phyloP scores from a whole-genome alignment of 2,329 filamentous ascomycete species.

The Endothia cerciana region DNA sequence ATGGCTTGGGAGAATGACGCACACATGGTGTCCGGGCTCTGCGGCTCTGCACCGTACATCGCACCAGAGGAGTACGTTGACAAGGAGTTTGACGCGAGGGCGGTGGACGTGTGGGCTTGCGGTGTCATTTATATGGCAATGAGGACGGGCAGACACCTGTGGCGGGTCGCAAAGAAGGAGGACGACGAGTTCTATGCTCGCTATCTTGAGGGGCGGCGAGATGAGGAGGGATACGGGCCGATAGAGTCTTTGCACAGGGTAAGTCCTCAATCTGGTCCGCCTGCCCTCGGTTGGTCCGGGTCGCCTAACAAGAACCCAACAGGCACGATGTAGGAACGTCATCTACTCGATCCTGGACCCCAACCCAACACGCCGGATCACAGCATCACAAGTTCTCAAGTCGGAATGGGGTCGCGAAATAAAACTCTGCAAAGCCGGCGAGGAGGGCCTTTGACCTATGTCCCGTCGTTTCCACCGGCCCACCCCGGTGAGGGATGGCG shows the following conservation, averaged over 20 bases:
- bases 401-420: conserved; percentile 99
- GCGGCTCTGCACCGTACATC: conserved; percentile 96
- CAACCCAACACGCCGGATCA: conserved; percentile 89
- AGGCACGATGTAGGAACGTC: conserved; percentile 97
- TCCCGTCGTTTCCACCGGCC: conserved; percentile 34
- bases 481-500: conserved; percentile 26
- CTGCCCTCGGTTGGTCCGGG: background rate
- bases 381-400: conserved; percentile 93
- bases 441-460: conserved; percentile 78
- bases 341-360: conserved; percentile 98
- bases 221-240: conserved; percentile 93
- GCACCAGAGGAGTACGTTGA: conserved; percentile 95
- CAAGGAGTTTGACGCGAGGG: conserved; percentile 93
- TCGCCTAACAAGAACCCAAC: conserved; percentile 28
- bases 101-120: conserved; percentile 98
- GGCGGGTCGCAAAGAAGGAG: conserved; percentile 95
- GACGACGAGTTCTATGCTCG: conserved; percentile 97
- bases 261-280: conserved; percentile 44
- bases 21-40: conserved; percentile 96
- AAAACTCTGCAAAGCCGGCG: conserved; percentile 92
- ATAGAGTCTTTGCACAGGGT: conserved; percentile 95
- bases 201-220: conserved; percentile 88
- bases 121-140: conserved; percentile 99
- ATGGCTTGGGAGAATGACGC: conserved; percentile 99
- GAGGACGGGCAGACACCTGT: conserved; percentile 92